Evolutionary conservation across 208 protist genomes (phyloP).

Genomic region (Leishmania amazonensis): DNA sequence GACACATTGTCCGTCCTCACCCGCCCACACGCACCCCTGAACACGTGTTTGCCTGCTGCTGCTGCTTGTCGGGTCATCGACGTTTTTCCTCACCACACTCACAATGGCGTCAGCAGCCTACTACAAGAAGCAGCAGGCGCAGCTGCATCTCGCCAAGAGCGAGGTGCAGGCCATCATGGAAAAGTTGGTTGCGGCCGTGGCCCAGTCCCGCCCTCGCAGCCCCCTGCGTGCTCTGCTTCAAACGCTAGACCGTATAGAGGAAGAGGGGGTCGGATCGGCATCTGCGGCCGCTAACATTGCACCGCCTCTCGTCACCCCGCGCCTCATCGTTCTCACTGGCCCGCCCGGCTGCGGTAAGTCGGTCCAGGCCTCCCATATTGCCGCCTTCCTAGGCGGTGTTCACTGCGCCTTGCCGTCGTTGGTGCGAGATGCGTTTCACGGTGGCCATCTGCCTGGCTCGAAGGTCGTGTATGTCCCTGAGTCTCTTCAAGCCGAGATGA

Average conservation of each 20-base stretch:
- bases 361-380: constrained; percentile 6
- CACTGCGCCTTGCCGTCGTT: constrained; percentile 24
- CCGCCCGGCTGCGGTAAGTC: constrained; percentile 10
- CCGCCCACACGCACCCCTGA: not conserved
- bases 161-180: constrained; percentile 44
- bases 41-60: not conserved
- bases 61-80: not conserved
- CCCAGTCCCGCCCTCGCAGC: constrained; percentile 25
- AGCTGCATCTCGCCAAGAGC: constrained; percentile 28
- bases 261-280: not conserved
- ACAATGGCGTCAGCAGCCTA: constrained; percentile 33
- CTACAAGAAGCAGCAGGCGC: constrained; percentile 46
- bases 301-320: constrained; percentile 1
- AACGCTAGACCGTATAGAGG: constrained; percentile 41
- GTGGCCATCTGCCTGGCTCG: constrained; percentile 13
- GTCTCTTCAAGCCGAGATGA: constrained; percentile 29
- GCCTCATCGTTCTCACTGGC: constrained; percentile 6
- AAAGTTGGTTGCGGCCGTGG: constrained; percentile 34
- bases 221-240: constrained; percentile 35
- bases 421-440: constrained; percentile 22
- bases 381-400: constrained; percentile 2
- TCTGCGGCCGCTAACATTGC: not conserved
- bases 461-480: constrained; percentile 20
- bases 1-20: not conserved
- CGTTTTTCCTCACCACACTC: not conserved